These are phyloP conservation scores for Lonicera japonica DNA, from an alignment of 129 eudicot genomes.

Conservation along the genomic window DNA sequence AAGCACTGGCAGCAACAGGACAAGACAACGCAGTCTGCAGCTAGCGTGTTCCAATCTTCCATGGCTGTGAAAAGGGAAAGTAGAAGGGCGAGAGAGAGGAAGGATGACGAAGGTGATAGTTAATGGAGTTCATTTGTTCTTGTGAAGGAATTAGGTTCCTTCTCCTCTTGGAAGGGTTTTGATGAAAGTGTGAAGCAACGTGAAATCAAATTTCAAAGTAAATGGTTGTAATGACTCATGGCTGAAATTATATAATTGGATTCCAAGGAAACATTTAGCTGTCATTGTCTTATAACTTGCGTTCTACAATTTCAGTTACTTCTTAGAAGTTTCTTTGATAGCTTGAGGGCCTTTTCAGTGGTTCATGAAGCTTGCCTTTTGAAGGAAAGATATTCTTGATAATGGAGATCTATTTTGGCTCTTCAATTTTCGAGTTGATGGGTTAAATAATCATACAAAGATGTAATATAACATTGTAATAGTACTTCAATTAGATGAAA, in stretches of 20 bases:
- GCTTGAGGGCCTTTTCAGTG: slow-evolving; percentile 8
- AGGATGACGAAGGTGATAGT: slow-evolving; percentile 16
- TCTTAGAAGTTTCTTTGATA: slow-evolving; percentile 19
- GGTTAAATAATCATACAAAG: neutral
- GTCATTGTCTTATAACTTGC: slow-evolving; percentile 35
- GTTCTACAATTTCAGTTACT: slow-evolving; percentile 26
- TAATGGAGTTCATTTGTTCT: slow-evolving; percentile 37
- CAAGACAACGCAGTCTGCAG: slow-evolving; percentile 82
- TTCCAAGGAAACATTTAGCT: slow-evolving; percentile 27
- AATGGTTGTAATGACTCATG: slow-evolving; percentile 23
- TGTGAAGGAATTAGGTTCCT: slow-evolving; percentile 37
- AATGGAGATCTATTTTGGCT: neutral
- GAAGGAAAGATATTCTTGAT: slow-evolving; percentile 4
- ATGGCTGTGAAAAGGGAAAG: slow-evolving; percentile 21
- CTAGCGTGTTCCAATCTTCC: slow-evolving; percentile 58
- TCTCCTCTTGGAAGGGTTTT: slow-evolving; percentile 37
- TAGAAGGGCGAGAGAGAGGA: slow-evolving; percentile 7
- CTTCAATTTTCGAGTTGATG: neutral
- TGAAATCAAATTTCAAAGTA: slow-evolving; percentile 31
- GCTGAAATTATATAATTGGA: slow-evolving; percentile 31
- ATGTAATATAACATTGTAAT: neutral
- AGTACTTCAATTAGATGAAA: neutral
- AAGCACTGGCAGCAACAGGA: slow-evolving; percentile 89
- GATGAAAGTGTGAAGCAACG: slow-evolving; percentile 66
- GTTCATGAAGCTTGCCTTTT: slow-evolving; percentile 10